phyloP scores from a whole-genome alignment of 371 early-diverging fungal genomes.

The Mucor lusitanicus region DNA sequence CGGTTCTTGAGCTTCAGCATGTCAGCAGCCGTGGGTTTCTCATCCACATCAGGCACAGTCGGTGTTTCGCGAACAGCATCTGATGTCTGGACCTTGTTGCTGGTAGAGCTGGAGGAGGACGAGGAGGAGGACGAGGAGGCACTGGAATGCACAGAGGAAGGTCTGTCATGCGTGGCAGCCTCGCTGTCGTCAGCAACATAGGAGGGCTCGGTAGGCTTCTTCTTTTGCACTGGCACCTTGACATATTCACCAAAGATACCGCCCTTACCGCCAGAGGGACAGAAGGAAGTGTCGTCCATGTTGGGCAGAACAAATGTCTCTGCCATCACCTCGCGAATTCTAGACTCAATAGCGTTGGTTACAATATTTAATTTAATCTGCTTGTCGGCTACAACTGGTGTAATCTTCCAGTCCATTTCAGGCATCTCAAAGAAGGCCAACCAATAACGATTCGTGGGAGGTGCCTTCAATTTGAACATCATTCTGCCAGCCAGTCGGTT shows the following conservation, averaged over 20 bases:
- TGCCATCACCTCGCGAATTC: slow-evolving; percentile 80
- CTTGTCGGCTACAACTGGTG: slow-evolving; percentile 85
- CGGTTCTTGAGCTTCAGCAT: slow-evolving; percentile 13
- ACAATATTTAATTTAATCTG: slow-evolving; percentile 77
- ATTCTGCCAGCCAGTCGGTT: slow-evolving; percentile 71
- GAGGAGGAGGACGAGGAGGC: no score
- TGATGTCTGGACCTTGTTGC: neutral
- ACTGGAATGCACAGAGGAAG: neutral
- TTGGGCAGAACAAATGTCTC: slow-evolving; percentile 87
- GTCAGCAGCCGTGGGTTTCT: slow-evolving; percentile 16
- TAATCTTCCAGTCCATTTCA: slow-evolving; percentile 74
- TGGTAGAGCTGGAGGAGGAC: neutral
- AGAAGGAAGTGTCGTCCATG: slow-evolving; percentile 88
- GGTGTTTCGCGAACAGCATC: slow-evolving; percentile 3
- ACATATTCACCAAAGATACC: slow-evolving; percentile 57
- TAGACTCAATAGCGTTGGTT: slow-evolving; percentile 80
- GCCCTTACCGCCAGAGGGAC: slow-evolving; percentile 62
- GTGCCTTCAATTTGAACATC: slow-evolving; percentile 78
- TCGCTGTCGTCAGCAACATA: neutral
- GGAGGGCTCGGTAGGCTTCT: neutral
- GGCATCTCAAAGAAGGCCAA: slow-evolving; percentile 85
- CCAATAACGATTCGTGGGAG: slow-evolving; percentile 89
- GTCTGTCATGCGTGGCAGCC: neutral
- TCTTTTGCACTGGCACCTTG: slow-evolving; percentile 1
- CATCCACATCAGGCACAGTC: slow-evolving; percentile 14